These are phyloP conservation scores for Boletus pseudopeckii DNA, from an alignment of 768 basidiomycete species.

Conservation along the genomic window DNA sequence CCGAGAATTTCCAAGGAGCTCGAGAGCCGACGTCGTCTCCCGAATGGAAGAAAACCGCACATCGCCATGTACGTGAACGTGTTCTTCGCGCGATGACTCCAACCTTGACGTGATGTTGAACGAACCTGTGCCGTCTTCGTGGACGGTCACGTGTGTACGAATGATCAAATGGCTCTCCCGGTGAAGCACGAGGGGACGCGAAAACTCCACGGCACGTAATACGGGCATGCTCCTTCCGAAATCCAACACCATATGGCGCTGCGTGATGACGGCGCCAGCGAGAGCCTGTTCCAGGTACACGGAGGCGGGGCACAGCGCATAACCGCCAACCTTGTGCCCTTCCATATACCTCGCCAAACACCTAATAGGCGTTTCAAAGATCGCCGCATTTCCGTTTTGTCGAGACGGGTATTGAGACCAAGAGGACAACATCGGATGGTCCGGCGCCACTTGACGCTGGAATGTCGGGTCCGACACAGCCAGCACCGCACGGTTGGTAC, in stretches of 20 bases:
- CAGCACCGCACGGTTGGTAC: constrained; percentile 26
- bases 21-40: constrained; percentile 27
- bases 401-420: constrained; percentile 44
- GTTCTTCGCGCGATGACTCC: constrained; percentile 30
- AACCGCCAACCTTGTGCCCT: constrained; percentile 56
- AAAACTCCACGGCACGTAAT: constrained; percentile 45
- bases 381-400: constrained; percentile 35
- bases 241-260: constrained; percentile 31
- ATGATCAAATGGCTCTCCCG: constrained; percentile 32
- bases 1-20: constrained; percentile 34
- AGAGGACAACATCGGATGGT: constrained; percentile 36
- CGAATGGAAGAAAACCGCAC: constrained; percentile 36
- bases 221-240: constrained; percentile 34
- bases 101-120: constrained; percentile 48
- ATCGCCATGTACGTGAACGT: constrained; percentile 45
- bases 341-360: constrained; percentile 43
- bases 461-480: neutral
- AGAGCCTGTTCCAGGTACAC: constrained; percentile 58
- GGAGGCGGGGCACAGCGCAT: constrained; percentile 62
- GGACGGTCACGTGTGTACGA: constrained; percentile 38
- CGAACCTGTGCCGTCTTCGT: constrained; percentile 33
- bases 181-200: constrained; percentile 52
- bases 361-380: constrained; percentile 53
- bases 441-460: constrained; percentile 9
- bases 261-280: constrained; percentile 41